phyloP scores from a whole-genome alignment of 345 rosid species.

The Sonneratia caseolaris region DNA sequence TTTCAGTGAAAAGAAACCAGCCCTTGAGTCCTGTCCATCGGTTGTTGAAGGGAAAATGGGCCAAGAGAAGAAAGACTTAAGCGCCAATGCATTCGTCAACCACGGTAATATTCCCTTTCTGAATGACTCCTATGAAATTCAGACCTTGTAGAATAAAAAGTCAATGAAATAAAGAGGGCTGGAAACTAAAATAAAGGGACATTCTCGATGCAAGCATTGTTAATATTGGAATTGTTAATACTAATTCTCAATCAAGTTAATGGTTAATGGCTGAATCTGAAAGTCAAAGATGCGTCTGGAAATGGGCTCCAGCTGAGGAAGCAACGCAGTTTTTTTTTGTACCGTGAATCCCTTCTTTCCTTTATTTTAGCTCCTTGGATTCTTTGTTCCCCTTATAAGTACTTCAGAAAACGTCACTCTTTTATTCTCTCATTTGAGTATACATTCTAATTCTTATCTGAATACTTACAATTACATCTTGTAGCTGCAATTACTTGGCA shows the following conservation, averaged over 20 bases:
- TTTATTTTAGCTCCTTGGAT: not conserved
- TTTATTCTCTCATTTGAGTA: not conserved
- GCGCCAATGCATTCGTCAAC: conserved; percentile 26
- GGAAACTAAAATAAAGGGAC: not conserved
- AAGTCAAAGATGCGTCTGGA: no score
- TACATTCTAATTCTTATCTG: not conserved
- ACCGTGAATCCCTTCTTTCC: no score
- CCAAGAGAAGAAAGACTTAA: conserved; percentile 21
- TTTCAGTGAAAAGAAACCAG: conserved; percentile 23
- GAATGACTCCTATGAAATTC: not conserved
- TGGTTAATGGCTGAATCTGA: not conserved
- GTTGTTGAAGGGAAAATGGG: conserved; percentile 18
- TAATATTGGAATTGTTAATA: not conserved
- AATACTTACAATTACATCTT: conserved; percentile 2
- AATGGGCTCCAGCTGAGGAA: no score
- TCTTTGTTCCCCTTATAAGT: not conserved
- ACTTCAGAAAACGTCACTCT: not conserved
- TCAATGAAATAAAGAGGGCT: not conserved
- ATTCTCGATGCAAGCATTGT: not conserved
- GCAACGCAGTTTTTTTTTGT: no score
- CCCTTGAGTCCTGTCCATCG: conserved; percentile 20
- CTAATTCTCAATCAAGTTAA: not conserved
- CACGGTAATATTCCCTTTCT: conserved; percentile 27
- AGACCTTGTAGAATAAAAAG: not conserved
- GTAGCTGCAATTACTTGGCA: conserved; percentile 67